phyloP scores from a whole-genome alignment of 768 basidiomycete genomes.

The Naganishia friedmannii region DNA sequence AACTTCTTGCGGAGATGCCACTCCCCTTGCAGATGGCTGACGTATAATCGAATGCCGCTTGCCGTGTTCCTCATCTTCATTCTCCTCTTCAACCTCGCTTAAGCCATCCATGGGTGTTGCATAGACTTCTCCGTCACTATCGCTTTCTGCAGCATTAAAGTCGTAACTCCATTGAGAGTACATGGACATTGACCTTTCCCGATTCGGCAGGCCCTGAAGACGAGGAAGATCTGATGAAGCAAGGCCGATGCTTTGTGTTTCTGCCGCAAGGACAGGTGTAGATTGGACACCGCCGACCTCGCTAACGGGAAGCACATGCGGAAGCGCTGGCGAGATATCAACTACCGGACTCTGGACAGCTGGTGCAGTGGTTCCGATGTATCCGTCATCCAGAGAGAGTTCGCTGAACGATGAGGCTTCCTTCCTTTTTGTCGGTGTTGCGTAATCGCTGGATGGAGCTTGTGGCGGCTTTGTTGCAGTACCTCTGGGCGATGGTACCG shows the following conservation, averaged over 20 bases:
- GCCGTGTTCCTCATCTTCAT: slow-evolving; percentile 39
- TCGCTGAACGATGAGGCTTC: neutral
- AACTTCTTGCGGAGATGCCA: too few species aligned
- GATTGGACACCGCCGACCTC: neutral
- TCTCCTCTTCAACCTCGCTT: slow-evolving; percentile 50
- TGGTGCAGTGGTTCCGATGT: neutral
- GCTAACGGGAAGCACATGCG: neutral
- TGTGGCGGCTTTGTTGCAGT: neutral
- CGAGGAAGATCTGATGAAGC: neutral
- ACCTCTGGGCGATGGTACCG: neutral
- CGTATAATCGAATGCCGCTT: neutral
- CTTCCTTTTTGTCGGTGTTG: slow-evolving; percentile 6
- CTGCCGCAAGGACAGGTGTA: neutral
- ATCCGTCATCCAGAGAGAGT: neutral
- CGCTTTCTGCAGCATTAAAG: slow-evolving; percentile 41
- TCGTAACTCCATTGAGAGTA: slow-evolving; percentile 48
- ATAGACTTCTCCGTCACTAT: slow-evolving; percentile 42
- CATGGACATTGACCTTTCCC: slow-evolving; percentile 36
- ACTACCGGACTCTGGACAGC: neutral
- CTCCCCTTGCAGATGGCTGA: neutral
- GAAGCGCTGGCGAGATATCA: neutral
- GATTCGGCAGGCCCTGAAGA: neutral
- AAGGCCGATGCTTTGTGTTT: neutral
- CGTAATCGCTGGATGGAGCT: slow-evolving; percentile 11
- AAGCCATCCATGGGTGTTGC: slow-evolving; percentile 48